Base-by-base conservation (phyloP, 164 flowering plant species). In the Liquidambar formosana region DNA sequence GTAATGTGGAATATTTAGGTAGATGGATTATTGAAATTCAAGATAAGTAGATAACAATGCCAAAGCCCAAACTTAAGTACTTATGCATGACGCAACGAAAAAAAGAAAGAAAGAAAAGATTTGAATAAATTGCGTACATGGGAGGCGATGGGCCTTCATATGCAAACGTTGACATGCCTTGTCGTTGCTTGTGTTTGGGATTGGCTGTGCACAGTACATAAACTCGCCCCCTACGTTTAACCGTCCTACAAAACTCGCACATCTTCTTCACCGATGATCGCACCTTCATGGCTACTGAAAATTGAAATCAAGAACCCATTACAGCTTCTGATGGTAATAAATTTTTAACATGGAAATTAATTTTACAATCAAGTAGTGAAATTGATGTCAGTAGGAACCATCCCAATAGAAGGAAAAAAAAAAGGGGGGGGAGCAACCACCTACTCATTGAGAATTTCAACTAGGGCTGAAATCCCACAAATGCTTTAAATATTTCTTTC, bases 151-250 rank as follows among this genome's bases (percentile, higher is more conserved):
- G 79, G 27, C 82, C 88, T 75, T 88, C 95, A 81, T 66, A 66
- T 8, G 96, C 88, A 72, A 89, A 79, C 10, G 99, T 88, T 1
- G 92, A 80, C 48, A 89, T 28, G 58, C 97, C 97, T 56, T 95
- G 99, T 10, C 97, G 81, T 71, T 93, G 97, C 83, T 91, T 91
- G 65, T 91, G 97, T 87, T 94, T 94, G 45, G 96, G 98, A 76
- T 92, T 92, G 45, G 90, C 76, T 21, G 89, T 72, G 80, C 98
- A 94, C 21, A 85, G 21, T 0, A 95, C 83, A 73, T 81, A 89
- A 0, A 95, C 96, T 57, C 90, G 83, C 1, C 99, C 96, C 43
- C 91, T 88, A 13, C 94, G 93, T 71, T 86, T 92, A 9, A 95
- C 87, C 1, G 88, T 84, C 80, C 80, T 82, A 71, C 99, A 95